Base-by-base conservation (phyloP, 345 rosid species). In the Eucalyptus regnans region DNA sequence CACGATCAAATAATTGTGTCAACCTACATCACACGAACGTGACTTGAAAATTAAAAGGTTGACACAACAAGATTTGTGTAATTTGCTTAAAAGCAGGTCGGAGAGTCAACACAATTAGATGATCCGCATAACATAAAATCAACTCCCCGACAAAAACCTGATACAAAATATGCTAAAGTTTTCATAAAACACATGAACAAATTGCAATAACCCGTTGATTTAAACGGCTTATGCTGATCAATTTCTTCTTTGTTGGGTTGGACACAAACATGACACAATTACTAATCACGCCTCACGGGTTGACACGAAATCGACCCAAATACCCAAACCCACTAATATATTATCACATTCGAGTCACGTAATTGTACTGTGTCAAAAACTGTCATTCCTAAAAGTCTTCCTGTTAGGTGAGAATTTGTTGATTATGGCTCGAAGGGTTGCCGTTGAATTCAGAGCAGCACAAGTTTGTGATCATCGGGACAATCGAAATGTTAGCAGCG, bases 61-160 rank as follows among this genome's bases (percentile, higher is more conserved):
- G 27, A 41, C 12, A 5, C 3, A 37, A 33, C 44, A 3, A 7
- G 23, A 17, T 16, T 66, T 17, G 8, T 17, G 25, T 7, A 37
- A 37, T 12, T 2, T 2, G 27, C 48, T 9, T 37, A 41, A 37
- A 71, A 71, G 14, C 4, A 8, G 13, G 8, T 9, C 8, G 12
- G 12, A 71, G 27, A 71, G 25, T 18, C 27, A 11, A 71, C 46
- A 37, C 46, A 18, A 37, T 71, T 3, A 10, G 1, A 71, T 71
- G 8, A 37, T 23, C 48, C 5, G 1, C 46, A 10, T 10, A 11
- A 71, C 7, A 37, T 71, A 23, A 71, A 37, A 71, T 71, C 12
- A 22, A 71, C 15, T 9, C 6, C 0, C 46, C 1, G 0, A 37
- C 14, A 9, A 7, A 71, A 37, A 37, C 4, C 25, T 2, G 1